Percentiles rank a stretch among this genome's conserved stretches.
These are phyloP conservation scores for Sanghuangporus weigelae DNA, from an alignment of 1,284 basidiomycete species.

Conservation along the genomic window DNA sequence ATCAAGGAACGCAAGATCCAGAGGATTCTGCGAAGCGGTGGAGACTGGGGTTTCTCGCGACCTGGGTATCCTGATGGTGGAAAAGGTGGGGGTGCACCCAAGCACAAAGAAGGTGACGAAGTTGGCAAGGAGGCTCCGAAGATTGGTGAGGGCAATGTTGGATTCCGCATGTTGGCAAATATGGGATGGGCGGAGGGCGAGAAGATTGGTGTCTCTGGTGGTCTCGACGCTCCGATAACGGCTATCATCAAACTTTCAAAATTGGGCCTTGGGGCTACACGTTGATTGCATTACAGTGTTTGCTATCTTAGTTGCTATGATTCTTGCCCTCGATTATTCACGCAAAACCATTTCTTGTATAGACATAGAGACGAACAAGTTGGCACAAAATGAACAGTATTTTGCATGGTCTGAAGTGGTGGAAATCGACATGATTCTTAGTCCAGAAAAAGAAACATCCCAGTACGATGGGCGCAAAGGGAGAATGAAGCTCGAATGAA, in stretches of 20 bases:
- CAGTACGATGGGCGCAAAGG: not conserved
- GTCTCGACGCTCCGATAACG: slow-evolving; percentile 59
- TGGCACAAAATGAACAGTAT: not conserved
- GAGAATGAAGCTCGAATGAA: not conserved
- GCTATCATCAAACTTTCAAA: slow-evolving; percentile 74
- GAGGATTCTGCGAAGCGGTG: slow-evolving; percentile 40
- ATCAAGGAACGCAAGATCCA: slow-evolving; percentile 57
- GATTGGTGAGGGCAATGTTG: slow-evolving; percentile 64
- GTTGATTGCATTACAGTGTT: not conserved
- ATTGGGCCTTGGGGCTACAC: slow-evolving; percentile 42
- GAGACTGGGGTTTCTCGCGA: slow-evolving; percentile 27
- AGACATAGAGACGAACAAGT: not conserved
- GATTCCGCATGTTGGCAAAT: slow-evolving; percentile 68
- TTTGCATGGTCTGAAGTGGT: not conserved
- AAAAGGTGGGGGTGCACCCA: slow-evolving; percentile 31
- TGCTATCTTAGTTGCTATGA: not conserved
- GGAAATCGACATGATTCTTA: too few relatives aligned
- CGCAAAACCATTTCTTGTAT: not conserved
- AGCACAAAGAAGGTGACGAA: slow-evolving; percentile 66
- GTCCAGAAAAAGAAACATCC: not conserved
- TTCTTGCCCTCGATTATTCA: not conserved
- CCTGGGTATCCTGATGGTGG: slow-evolving; percentile 25
- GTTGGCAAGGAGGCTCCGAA: slow-evolving; percentile 77
- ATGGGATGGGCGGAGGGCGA: slow-evolving; percentile 79
- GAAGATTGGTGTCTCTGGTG: slow-evolving; percentile 57